These are phyloP conservation scores for Termitomyces sp. DNA, from an alignment of 768 basidiomycete species.

Conservation along the genomic window DNA sequence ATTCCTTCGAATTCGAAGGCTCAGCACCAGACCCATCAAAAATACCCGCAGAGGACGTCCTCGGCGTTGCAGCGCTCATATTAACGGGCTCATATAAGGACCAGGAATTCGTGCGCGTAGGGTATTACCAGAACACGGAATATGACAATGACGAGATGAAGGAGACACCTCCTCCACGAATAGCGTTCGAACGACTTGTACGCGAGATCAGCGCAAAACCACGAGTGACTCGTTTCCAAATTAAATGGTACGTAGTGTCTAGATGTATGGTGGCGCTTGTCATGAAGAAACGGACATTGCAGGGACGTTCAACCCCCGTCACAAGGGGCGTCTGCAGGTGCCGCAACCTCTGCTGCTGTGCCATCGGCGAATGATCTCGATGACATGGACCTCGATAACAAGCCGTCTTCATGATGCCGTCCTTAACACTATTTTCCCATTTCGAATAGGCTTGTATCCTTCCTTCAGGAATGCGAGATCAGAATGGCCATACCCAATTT, in stretches of 20 bases:
- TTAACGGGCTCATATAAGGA: conserved; percentile 95
- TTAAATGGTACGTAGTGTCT: conserved; percentile 62
- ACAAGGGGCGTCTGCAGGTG: conserved; percentile 45
- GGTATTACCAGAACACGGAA: conserved; percentile 99
- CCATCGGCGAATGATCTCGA: conserved; percentile 71
- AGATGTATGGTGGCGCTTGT: neutral
- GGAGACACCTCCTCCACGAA: conserved; percentile 60
- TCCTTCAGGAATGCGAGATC: neutral
- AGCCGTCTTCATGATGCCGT: conserved; percentile 18
- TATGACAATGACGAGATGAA: conserved; percentile 95
- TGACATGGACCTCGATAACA: conserved; percentile 27
- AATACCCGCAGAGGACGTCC: conserved; percentile 86
- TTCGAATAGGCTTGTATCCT: neutral
- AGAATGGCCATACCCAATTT: neutral
- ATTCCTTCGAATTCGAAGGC: conserved; percentile 96
- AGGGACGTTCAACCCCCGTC: conserved; percentile 66
- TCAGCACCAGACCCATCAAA: conserved; percentile 77
- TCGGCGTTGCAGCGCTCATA: conserved; percentile 96
- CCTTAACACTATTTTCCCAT: neutral
- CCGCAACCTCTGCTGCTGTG: conserved; percentile 68
- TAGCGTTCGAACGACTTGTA: conserved; percentile 75
- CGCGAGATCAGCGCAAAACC: conserved; percentile 90
- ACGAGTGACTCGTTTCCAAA: conserved; percentile 89
- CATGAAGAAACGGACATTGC: neutral
- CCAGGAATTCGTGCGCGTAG: conserved; percentile 98